These are phyloP conservation scores for Claviceps africana DNA, from an alignment of 2,329 filamentous ascomycete species.

Conservation along the genomic window DNA sequence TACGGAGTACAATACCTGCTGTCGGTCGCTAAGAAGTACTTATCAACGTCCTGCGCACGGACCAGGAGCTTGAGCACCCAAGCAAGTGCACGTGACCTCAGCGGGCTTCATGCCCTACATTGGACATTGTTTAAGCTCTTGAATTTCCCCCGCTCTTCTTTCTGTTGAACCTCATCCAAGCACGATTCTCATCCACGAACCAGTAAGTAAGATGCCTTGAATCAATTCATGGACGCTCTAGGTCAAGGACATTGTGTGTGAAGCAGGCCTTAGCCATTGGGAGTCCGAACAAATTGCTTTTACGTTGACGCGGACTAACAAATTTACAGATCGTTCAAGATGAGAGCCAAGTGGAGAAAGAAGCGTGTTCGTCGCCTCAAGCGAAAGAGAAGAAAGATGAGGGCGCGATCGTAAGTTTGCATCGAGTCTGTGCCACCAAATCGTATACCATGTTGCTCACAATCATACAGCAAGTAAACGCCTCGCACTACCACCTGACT, in stretches of 20 bases:
- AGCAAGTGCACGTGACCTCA: constrained; percentile 17
- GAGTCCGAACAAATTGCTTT: too few species aligned
- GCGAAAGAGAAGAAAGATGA: constrained; percentile 99
- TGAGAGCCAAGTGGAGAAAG: constrained; percentile 99
- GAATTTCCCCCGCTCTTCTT: constrained; percentile 15
- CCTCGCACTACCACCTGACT: constrained; percentile 44
- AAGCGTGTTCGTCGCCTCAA: constrained; percentile 98
- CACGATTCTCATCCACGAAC: constrained; percentile 33
- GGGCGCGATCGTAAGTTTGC: constrained; percentile 83
- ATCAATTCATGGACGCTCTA: neutral
- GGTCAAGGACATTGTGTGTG: neutral
- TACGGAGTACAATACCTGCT: neutral
- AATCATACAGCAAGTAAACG: constrained; percentile 48
- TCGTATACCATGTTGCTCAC: constrained; percentile 18
- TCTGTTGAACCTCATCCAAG: constrained; percentile 26
- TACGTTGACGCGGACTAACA: neutral
- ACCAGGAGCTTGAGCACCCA: neutral
- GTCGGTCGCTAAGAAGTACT: too few species aligned
- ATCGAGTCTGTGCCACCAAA: neutral
- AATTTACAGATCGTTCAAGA: constrained; percentile 34
- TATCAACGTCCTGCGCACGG: neutral
- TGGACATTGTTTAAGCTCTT: constrained; percentile 16
- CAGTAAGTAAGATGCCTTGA: constrained; percentile 17
- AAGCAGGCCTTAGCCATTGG: neutral
- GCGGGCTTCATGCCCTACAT: constrained; percentile 25